Percentiles rank a stretch among this genome's conserved stretches.
Evolutionary conservation across 345 rosid genomes (phyloP).

Genomic region (Cochlearia excelsa): DNA sequence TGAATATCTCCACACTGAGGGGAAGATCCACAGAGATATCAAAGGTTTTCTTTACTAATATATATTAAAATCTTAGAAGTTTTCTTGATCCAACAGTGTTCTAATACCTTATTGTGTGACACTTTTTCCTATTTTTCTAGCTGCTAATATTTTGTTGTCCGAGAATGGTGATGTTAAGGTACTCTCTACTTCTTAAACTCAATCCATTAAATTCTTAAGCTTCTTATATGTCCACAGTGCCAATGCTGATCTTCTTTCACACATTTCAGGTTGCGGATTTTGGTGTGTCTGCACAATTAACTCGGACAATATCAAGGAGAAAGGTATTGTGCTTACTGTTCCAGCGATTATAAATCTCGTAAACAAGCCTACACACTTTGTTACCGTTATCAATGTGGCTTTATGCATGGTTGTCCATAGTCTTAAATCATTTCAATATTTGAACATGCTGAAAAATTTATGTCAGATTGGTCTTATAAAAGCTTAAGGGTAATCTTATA

Average conservation of each 20-base stretch:
- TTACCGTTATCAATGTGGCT: neutral
- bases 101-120: slow-evolving; percentile 31
- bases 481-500: slow-evolving; percentile 14
- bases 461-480: neutral
- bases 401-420: slow-evolving; percentile 13
- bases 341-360: neutral
- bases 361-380: slow-evolving; percentile 4
- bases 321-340: slow-evolving; percentile 53
- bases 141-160: slow-evolving; percentile 88
- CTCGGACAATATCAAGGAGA: slow-evolving; percentile 97
- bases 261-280: slow-evolving; percentile 92
- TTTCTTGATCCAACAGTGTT: slow-evolving; percentile 21
- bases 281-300: slow-evolving; percentile 98
- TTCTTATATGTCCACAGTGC: slow-evolving; percentile 6
- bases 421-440: slow-evolving; percentile 15
- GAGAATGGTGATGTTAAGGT: slow-evolving; percentile 99
- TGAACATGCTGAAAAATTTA: slow-evolving; percentile 8
- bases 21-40: slow-evolving; percentile 97
- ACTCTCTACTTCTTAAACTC: slow-evolving; percentile 28
- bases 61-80: neutral
- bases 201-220: slow-evolving; percentile 6
- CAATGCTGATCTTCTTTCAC: slow-evolving; percentile 28
- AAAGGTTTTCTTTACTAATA: slow-evolving; percentile 59
- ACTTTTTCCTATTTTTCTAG: slow-evolving; percentile 49
- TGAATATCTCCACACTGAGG: slow-evolving; percentile 91